Evolutionary conservation across 768 basidiomycete species (phyloP).

Genomic region (Pleurotus giganteus): DNA sequence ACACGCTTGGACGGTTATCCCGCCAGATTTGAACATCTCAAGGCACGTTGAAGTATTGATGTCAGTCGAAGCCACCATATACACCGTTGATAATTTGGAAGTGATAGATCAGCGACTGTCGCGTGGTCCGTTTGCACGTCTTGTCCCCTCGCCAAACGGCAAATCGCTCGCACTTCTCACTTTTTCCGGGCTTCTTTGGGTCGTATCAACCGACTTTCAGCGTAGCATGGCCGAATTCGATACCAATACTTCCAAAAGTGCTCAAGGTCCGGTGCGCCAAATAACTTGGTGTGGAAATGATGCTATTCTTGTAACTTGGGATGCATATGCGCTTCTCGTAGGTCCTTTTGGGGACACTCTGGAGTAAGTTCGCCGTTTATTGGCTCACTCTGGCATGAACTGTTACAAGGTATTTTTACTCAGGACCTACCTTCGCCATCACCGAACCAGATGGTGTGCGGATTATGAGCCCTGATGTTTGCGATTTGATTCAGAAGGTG

Average conservation of each 20-base stretch:
- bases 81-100: slow-evolving; percentile 88
- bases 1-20: slow-evolving; percentile 83
- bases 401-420: slow-evolving; percentile 68
- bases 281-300: slow-evolving; percentile 98
- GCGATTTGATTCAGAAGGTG: slow-evolving; percentile 92
- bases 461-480: slow-evolving; percentile 74
- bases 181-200: slow-evolving; percentile 73
- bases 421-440: slow-evolving; percentile 71
- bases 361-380: slow-evolving; percentile 48
- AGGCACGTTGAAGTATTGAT: slow-evolving; percentile 89
- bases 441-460: slow-evolving; percentile 90
- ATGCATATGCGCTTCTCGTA: slow-evolving; percentile 73
- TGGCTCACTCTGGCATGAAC: slow-evolving; percentile 5
- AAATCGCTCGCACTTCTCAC: slow-evolving; percentile 87
- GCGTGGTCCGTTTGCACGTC: slow-evolving; percentile 84
- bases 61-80: slow-evolving; percentile 76
- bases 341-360: slow-evolving; percentile 89
- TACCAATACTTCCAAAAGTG: slow-evolving; percentile 51
- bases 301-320: slow-evolving; percentile 87
- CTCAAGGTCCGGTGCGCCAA: slow-evolving; percentile 59
- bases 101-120: slow-evolving; percentile 83
- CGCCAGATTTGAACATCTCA: slow-evolving; percentile 85
- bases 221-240: slow-evolving; percentile 87
- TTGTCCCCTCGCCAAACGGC: slow-evolving; percentile 91
- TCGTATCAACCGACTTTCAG: slow-evolving; percentile 93